phyloP scores from a whole-genome alignment of 805 yeast genomes.

The Lipomyces yamanashiensis region DNA sequence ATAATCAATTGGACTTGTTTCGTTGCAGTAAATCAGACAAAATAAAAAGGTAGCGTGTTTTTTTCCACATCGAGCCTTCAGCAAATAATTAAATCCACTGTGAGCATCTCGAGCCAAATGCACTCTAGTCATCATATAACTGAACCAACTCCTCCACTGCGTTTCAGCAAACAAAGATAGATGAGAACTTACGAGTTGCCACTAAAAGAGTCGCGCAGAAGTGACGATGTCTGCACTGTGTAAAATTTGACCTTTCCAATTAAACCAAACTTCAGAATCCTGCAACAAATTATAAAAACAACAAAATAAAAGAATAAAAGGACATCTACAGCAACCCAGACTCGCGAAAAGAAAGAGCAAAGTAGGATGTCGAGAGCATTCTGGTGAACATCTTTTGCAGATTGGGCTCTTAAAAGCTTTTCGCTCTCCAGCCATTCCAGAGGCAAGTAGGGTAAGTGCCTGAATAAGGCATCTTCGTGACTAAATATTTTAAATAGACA shows the following conservation, averaged over 20 bases:
- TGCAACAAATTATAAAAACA: not conserved
- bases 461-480: not conserved
- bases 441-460: not conserved
- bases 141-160: not conserved
- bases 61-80: slow-evolving; percentile 86
- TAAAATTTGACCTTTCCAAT: not conserved
- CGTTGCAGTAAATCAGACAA: slow-evolving; percentile 38
- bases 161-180: not conserved
- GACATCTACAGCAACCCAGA: not conserved
- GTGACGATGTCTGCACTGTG: not conserved
- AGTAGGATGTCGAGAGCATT: too few species aligned
- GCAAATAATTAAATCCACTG: slow-evolving; percentile 7
- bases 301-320: not conserved
- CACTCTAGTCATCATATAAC: slow-evolving; percentile 83
- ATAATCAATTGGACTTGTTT: slow-evolving; percentile 1
- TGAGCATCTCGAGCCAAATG: slow-evolving; percentile 95
- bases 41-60: slow-evolving; percentile 87
- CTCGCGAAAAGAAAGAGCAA: too few species aligned
- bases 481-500: not conserved
- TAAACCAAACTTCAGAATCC: not conserved
- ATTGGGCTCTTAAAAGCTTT: not conserved
- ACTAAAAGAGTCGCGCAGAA: not conserved
- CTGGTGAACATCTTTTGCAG: too few species aligned
- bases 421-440: not conserved
- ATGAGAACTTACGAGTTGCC: not conserved